These are phyloP conservation scores for Croton laevigatus DNA, from an alignment of 441 rosid species.

Conservation along the genomic window DNA sequence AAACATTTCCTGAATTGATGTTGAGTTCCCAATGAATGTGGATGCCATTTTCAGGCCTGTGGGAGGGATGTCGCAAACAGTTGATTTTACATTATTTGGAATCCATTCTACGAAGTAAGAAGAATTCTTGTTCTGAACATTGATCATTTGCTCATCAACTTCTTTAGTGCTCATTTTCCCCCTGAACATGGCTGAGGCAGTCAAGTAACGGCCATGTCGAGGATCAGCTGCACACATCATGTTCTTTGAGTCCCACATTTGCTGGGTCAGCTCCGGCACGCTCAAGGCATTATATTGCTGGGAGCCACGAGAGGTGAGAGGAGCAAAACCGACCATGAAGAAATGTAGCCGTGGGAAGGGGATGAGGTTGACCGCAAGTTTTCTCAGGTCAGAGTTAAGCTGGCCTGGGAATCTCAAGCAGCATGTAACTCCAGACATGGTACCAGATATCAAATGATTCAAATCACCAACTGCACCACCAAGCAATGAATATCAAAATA, in stretches of 20 bases:
- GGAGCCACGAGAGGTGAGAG: slow-evolving; percentile 61
- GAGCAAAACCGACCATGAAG: slow-evolving; percentile 70
- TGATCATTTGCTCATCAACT: slow-evolving; percentile 62
- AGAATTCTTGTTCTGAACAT: slow-evolving; percentile 62
- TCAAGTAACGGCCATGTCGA: slow-evolving; percentile 52
- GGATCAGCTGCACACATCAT: slow-evolving; percentile 70
- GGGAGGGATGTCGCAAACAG: slow-evolving; percentile 57
- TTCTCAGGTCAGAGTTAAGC: slow-evolving; percentile 60
- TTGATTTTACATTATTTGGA: slow-evolving; percentile 55
- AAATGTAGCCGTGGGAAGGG: slow-evolving; percentile 70
- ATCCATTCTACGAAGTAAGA: slow-evolving; percentile 65
- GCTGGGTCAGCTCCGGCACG: slow-evolving; percentile 65
- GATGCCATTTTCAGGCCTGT: slow-evolving; percentile 55
- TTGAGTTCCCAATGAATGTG: slow-evolving; percentile 52
- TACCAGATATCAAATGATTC: slow-evolving; percentile 60
- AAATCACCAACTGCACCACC: slow-evolving; percentile 51
- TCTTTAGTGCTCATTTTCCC: slow-evolving; percentile 69
- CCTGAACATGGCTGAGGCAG: slow-evolving; percentile 59
- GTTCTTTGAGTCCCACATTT: slow-evolving; percentile 77
- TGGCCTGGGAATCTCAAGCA: slow-evolving; percentile 66
- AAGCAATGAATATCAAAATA: slow-evolving; percentile 5
- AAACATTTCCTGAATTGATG: slow-evolving; percentile 59
- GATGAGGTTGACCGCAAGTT: slow-evolving; percentile 62
- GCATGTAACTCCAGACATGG: slow-evolving; percentile 63
- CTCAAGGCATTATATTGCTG: slow-evolving; percentile 55